phyloP scores from a whole-genome alignment of 805 yeast species.

The Wickerhamiella musiphila region DNA sequence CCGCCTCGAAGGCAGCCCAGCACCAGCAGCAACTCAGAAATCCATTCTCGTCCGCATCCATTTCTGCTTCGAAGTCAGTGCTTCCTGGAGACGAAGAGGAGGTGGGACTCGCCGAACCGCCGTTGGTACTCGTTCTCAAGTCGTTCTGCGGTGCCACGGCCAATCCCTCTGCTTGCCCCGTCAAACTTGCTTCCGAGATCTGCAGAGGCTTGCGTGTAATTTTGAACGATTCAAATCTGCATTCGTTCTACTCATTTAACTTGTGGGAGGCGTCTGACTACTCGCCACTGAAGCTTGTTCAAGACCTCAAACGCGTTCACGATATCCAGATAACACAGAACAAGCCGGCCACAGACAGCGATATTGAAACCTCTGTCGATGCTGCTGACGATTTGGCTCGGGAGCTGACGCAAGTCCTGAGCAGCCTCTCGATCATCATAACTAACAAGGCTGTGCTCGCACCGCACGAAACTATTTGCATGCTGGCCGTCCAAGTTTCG shows the following conservation, averaged over 20 bases:
- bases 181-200: slow-evolving; percentile 2
- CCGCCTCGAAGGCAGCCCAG: no score
- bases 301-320: no score
- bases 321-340: no score
- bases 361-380: no score
- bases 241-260: slow-evolving; percentile 1
- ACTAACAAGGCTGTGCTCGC: slow-evolving; percentile 4
- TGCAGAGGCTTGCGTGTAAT: background rate
- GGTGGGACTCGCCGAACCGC: slow-evolving; percentile 1
- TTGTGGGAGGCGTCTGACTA: slow-evolving; percentile 5
- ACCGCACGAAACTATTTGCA: slow-evolving; percentile 22
- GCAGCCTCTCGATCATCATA: no score
- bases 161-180: background rate
- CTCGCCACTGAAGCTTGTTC: slow-evolving; percentile 13
- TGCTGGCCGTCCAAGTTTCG: slow-evolving; percentile 14
- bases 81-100: background rate
- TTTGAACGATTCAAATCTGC: background rate
- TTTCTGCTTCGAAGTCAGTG: background rate
- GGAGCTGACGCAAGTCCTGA: background rate
- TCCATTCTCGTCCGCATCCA: background rate
- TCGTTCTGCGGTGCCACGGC: slow-evolving; percentile 4
- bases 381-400: no score
- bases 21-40: no score
- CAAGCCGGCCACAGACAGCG: no score
- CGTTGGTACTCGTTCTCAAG: slow-evolving; percentile 2